phyloP scores from a whole-genome alignment of 768 basidiomycete genomes.

The Leucogyrophana mollusca region DNA sequence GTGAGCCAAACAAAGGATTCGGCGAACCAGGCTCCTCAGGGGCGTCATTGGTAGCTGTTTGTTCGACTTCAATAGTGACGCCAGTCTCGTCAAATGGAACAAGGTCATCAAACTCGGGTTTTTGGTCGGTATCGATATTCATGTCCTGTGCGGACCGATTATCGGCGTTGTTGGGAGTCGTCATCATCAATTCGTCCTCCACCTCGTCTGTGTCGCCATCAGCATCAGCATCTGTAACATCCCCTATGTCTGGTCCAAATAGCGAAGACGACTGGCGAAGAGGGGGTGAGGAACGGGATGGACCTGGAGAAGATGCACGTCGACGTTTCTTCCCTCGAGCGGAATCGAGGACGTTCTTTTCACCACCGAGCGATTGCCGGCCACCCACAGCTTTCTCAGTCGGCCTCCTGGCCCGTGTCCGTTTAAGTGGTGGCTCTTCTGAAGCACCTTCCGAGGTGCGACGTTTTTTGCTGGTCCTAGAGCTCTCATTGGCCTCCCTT shows the following conservation, averaged over 20 bases:
- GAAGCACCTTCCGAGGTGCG: constrained; percentile 6
- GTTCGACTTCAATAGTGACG: constrained; percentile 32
- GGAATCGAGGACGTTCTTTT: constrained; percentile 7
- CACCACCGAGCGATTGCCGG: constrained; percentile 5
- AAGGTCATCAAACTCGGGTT: constrained; percentile 26
- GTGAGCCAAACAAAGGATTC: constrained; percentile 31
- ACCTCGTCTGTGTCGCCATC: constrained; percentile 36
- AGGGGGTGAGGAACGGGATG: constrained; percentile 10
- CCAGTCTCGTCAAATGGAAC: constrained; percentile 24
- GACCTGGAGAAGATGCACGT: constrained; percentile 29
- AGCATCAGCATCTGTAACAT: constrained; percentile 32
- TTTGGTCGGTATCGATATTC: constrained; percentile 6
- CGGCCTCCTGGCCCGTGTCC: background rate
- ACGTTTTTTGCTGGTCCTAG: constrained; percentile 13
- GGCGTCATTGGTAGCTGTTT: constrained; percentile 4
- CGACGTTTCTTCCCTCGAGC: constrained; percentile 15
- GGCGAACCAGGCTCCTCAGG: constrained; percentile 1
- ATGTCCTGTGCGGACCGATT: constrained; percentile 9
- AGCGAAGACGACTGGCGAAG: constrained; percentile 18
- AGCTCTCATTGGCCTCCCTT: background rate
- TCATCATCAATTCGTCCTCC: constrained; percentile 29
- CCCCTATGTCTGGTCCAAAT: constrained; percentile 30
- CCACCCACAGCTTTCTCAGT: background rate
- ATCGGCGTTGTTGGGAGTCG: constrained; percentile 18
- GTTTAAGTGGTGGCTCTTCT: constrained; percentile 9